Base-by-base conservation (phyloP, 305 asterid species). In the Fraxinus dipetala region DNA sequence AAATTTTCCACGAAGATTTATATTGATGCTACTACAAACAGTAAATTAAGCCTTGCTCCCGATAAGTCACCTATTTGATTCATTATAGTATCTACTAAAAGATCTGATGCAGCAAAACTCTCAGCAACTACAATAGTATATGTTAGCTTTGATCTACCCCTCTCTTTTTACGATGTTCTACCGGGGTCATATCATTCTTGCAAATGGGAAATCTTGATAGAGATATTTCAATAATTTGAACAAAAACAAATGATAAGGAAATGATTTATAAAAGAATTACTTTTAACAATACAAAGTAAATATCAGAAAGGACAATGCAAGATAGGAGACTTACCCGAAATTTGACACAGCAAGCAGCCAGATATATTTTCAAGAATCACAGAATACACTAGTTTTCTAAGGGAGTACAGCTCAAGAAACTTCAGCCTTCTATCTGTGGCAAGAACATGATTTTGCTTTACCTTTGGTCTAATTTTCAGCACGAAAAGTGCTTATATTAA, bases 371-470 rank as follows among this genome's bases (percentile, higher is more conserved):
- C 86, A 85, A 77, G 81, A 87, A 83, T 80, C 83, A 65, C 84
- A 83, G 82, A 78, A 79, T 77, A n/a, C 74, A 83, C 36, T 79
- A 73, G 83, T 69, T 87, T 80, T 83, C 85, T 63, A 45, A 80
- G 70, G 59, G 83, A 78, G 85, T 78, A 74, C 78, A 86, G 83
- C 83, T 84, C 85, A 88, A 85, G 89, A 75, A 78, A 76, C 83
- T 87, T 84, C 84, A 83, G 80, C 89, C 87, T 83, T 85, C 88
- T 80, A 74, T 78, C 84, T 80, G 83, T 85, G 85, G 86, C 87
- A 89, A 91, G 85, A 88, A 87, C 85, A 79, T 75, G 79, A 79
- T 78, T 30, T 83, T 22, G 30, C 78, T 77, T 85, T 81, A 70
- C 7, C 45, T 32, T 32, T 28, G 35, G 13, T 69, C 10, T 31